Evolutionary conservation across 345 rosid species (phyloP), one percentile per base, ranked within the genome.

Genomic region (Lumnitzera littorea): DNA sequence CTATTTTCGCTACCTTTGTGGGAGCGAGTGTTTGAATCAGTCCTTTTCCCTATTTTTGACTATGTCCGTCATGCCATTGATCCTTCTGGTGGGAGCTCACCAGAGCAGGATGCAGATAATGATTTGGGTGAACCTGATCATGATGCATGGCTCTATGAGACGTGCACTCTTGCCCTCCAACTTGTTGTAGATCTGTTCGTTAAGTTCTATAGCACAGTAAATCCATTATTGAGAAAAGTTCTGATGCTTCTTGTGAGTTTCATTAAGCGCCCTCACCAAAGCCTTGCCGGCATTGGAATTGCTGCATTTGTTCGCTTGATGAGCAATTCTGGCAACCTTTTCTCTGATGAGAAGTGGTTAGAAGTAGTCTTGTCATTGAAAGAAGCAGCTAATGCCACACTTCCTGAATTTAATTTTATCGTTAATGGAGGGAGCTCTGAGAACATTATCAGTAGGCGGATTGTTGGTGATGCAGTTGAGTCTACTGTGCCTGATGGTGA

Each of bases 141-240:
- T 76, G 99, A 94, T 82, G 88, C 95, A 50, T 94, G 99, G 99
- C 91, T 94, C 43, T 94, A 94, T 55, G 99, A 90, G 84, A 94
- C 99, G n/a, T 90, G 99, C 77, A 94, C 99, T n/a, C 72, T 94
- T 77, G 96, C 99, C 70, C 88, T 94, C 49, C 95, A 94, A 75
- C 77, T 94, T 66, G 99, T 94, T 46, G 99, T 94, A 55, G 99
- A 94, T 88, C 96, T 94, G 66, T 94, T 94, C 76, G 96, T 94
- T 72, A 94, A 80, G 70, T 94, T 94, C 68, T 94, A 94, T 64
- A 67, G 68, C 56, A 94, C 97, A 29, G 99, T 90, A 58, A 94
- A 84, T 83, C 97, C 97, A 27, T 97, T 94, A 57, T 78, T 94
- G 66, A 74, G 70, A 60, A 94, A 88, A 76, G 95, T 90, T 70